phyloP scores from a whole-genome alignment of 208 protist genomes.

The Trypanosoma lewisi region DNA sequence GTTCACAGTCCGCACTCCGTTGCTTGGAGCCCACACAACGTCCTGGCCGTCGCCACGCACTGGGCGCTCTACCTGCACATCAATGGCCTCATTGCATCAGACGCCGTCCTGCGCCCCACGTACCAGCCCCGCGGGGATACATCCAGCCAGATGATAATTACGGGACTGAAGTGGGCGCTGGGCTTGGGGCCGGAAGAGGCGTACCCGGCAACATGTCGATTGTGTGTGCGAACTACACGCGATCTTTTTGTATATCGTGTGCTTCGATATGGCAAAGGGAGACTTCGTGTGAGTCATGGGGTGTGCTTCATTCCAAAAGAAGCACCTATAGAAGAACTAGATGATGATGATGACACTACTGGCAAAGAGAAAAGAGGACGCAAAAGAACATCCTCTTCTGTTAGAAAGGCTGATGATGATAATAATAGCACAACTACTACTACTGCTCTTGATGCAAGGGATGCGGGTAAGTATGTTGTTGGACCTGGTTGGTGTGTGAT shows the following conservation, averaged over 20 bases:
- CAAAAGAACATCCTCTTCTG: background rate
- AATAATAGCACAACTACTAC: no score
- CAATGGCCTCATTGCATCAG: conserved; percentile 32
- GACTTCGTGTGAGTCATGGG: conserved; percentile 11
- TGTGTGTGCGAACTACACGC: conserved; percentile 64
- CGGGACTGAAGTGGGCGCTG: conserved; percentile 61
- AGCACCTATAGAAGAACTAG: background rate
- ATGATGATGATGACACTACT: background rate
- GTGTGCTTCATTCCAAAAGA: conserved; percentile 12
- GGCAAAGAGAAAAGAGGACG: background rate
- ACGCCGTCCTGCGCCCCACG: conserved; percentile 22
- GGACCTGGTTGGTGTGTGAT: conserved; percentile 19
- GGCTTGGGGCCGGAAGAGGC: conserved; percentile 45
- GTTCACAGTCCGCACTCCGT: conserved; percentile 41
- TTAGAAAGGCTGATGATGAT: no score
- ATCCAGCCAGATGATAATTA: conserved; percentile 4
- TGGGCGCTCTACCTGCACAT: conserved; percentile 62
- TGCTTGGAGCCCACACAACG: conserved; percentile 81
- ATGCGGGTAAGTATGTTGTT: background rate
- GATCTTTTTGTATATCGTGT: conserved; percentile 79
- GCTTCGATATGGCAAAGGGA: conserved; percentile 28
- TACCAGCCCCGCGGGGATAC: background rate
- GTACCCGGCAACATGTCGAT: conserved; percentile 59
- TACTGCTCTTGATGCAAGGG: background rate
- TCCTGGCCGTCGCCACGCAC: conserved; percentile 64